These are phyloP conservation scores for Agroathelia rolfsii DNA, from an alignment of 1,284 basidiomycete species.

Conservation along the genomic window DNA sequence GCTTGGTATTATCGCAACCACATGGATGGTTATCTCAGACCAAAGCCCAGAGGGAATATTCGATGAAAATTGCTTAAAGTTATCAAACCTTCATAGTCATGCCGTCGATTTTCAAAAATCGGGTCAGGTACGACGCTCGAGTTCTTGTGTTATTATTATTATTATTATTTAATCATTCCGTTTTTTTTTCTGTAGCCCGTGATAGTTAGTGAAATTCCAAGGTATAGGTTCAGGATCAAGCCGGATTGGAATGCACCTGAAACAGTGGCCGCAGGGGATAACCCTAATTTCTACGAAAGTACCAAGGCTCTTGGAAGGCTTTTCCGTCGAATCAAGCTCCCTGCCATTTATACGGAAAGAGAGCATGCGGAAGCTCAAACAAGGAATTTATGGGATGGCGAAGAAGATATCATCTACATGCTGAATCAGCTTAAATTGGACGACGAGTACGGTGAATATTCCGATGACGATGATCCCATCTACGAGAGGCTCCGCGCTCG, in stretches of 20 bases:
- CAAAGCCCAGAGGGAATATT: conserved; percentile 42
- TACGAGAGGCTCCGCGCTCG: neutral
- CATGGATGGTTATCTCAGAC: conserved; percentile 62
- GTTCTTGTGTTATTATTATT: too few relatives aligned
- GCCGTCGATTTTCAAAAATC: conserved; percentile 30
- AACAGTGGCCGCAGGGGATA: conserved; percentile 24
- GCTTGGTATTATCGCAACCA: conserved; percentile 51
- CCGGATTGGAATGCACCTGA: conserved; percentile 64
- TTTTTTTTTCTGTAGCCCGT: too few relatives aligned
- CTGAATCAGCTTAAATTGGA: conserved; percentile 16
- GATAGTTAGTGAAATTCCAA: conserved; percentile 35
- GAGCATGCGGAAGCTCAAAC: conserved; percentile 10
- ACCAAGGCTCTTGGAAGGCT: conserved; percentile 27
- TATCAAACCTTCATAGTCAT: conserved; percentile 60
- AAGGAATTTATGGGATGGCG: conserved; percentile 6
- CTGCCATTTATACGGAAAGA: conserved; percentile 22
- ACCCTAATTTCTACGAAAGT: conserved; percentile 25
- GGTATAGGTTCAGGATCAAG: conserved; percentile 22
- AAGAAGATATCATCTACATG: conserved; percentile 13
- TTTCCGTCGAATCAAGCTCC: conserved; percentile 39
- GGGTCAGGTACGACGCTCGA: too few relatives aligned
- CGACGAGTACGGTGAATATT: conserved; percentile 4
- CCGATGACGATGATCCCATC: conserved; percentile 1
- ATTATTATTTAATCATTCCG: too few relatives aligned
- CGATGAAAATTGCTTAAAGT: conserved; percentile 40